Conservation (phyloP, 306 rosid genomes). For the Pterocarpus santalinus region DNA sequence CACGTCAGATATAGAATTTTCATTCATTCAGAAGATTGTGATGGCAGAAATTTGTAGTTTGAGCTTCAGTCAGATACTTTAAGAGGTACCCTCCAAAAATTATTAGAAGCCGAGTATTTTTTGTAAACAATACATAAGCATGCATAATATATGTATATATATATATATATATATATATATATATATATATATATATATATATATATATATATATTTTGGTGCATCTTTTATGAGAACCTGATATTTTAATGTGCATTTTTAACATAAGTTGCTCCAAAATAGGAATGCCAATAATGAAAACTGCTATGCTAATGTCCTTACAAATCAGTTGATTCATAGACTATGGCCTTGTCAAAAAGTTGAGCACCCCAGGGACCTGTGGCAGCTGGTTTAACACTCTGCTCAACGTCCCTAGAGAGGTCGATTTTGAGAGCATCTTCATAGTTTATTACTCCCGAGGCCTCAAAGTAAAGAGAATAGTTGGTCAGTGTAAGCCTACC, state of each 20-base stretch:
- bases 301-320: conserved; percentile 52
- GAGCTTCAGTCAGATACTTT: too few relatives aligned
- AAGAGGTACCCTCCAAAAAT: too few relatives aligned
- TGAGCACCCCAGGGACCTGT: conserved; percentile 99
- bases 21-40: conserved; percentile 9
- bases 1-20: background rate
- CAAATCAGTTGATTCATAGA: conserved; percentile 72
- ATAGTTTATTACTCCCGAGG: conserved; percentile 75
- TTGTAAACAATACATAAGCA: background rate
- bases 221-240: background rate
- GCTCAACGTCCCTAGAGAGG: conserved; percentile 63
- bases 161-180: background rate
- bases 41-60: background rate
- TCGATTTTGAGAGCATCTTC: conserved; percentile 88
- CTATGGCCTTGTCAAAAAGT: conserved; percentile 87
- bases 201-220: background rate
- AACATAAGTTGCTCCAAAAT: conserved; percentile 1
- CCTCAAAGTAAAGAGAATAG: conserved; percentile 91
- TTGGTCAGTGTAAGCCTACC: conserved; percentile 95
- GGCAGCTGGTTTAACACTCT: conserved; percentile 68
- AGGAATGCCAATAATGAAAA: background rate
- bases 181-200: background rate
- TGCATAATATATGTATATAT: background rate
- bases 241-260: conserved; percentile 25
- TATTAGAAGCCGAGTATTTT: conserved; percentile 29